phyloP scores from a whole-genome alignment of 257 asterid species.

The Scutellaria minor region DNA sequence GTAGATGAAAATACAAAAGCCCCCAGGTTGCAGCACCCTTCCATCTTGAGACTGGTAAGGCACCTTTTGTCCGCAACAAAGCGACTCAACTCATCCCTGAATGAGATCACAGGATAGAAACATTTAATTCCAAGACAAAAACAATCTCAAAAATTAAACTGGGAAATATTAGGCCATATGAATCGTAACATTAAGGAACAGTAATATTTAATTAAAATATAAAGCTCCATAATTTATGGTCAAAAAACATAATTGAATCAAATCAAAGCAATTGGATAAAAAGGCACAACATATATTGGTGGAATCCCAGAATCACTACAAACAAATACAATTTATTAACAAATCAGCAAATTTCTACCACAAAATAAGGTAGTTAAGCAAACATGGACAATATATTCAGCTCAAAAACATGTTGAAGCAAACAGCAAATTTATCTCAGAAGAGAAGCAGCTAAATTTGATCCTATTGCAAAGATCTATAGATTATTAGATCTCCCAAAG shows the following conservation, averaged over 20 bases:
- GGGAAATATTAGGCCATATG: not conserved
- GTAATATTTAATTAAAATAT: not conserved
- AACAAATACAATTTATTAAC: not conserved
- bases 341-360: slow-evolving; percentile 5
- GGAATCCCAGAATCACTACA: not conserved
- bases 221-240: not conserved
- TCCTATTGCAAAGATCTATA: not conserved
- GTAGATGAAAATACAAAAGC: slow-evolving; percentile 67
- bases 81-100: slow-evolving; percentile 91
- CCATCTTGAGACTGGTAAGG: slow-evolving; percentile 87
- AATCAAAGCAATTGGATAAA: not conserved
- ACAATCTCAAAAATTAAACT: not conserved
- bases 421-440: not conserved
- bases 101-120: slow-evolving; percentile 21
- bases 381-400: not conserved
- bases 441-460: not conserved
- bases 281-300: not conserved
- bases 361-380: slow-evolving; percentile 11
- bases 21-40: slow-evolving; percentile 91
- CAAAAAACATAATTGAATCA: not conserved
- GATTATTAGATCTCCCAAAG: not conserved
- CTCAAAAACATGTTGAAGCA: slow-evolving; percentile 1
- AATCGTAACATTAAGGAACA: not conserved
- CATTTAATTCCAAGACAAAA: not conserved
- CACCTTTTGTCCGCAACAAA: slow-evolving; percentile 79